These are phyloP conservation scores for Achaetomium macrosporum DNA, from an alignment of 2,329 filamentous ascomycete species.

Conservation along the genomic window DNA sequence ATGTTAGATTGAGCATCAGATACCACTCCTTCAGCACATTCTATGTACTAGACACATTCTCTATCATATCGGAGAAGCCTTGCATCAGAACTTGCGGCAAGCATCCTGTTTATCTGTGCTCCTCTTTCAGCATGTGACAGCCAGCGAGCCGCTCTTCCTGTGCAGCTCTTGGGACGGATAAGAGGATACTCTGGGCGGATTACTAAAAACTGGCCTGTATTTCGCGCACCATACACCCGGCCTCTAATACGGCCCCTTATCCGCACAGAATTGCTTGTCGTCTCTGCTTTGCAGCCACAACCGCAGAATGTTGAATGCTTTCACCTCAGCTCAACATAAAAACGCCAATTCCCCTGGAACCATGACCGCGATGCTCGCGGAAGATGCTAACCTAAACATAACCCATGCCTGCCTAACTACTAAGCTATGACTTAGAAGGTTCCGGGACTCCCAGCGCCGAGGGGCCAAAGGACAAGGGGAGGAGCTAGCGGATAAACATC, in stretches of 20 bases:
- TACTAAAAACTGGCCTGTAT: no score
- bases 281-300: neutral
- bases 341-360: neutral
- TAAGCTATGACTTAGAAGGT: constrained; percentile 2
- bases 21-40: neutral
- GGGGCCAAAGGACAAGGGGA: constrained; percentile 23
- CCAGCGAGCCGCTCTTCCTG: no score
- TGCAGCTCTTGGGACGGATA: no score
- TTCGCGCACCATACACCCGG: no score
- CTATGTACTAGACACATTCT: no score
- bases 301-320: neutral
- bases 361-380: neutral
- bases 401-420: neutral
- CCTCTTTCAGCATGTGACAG: no score
- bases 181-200: no score
- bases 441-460: constrained; percentile 7
- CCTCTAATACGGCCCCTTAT: neutral
- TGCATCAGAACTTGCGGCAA: no score
- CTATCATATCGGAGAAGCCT: no score
- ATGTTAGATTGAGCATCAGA: neutral
- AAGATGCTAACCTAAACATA: neutral
- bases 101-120: no score
- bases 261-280: constrained; percentile 1
- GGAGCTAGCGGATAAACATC: constrained; percentile 10
- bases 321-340: neutral